A percentile compares a stretch with the other conserved stretches of the same genome.
phyloP scores from a whole-genome alignment of 2,329 filamentous ascomycete species.

The Penicillium brasilianum region DNA sequence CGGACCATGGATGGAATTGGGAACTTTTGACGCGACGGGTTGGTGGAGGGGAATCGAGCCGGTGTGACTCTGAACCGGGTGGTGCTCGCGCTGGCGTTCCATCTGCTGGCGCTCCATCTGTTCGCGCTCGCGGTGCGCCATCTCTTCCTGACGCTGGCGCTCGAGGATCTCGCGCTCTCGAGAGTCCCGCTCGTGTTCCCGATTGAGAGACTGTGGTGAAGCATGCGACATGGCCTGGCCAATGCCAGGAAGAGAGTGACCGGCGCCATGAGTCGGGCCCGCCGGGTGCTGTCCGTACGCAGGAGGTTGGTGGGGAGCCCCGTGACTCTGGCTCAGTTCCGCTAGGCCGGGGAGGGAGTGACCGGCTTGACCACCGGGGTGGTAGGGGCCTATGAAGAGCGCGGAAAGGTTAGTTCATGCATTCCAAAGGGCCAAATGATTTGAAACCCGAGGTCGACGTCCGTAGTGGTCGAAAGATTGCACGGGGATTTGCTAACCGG shows the following conservation, averaged over 20 bases:
- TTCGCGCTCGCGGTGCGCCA: constrained; percentile 62
- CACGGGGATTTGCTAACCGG: constrained; percentile 39
- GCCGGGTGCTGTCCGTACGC: constrained; percentile 51
- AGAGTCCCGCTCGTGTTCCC: constrained; percentile 57
- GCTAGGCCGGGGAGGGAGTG: constrained; percentile 54
- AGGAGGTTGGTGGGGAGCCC: constrained; percentile 47
- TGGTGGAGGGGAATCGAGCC: constrained; percentile 92
- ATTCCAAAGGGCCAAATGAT: not conserved
- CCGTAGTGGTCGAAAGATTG: not conserved
- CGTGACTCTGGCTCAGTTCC: constrained; percentile 52
- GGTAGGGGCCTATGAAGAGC: constrained; percentile 43
- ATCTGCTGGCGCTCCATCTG: constrained; percentile 56
- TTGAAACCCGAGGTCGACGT: not conserved
- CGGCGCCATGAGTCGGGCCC: constrained; percentile 41
- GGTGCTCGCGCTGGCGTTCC: constrained; percentile 60
- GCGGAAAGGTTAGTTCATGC: constrained; percentile 26
- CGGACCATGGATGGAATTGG: constrained; percentile 86
- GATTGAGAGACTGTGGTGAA: constrained; percentile 48
- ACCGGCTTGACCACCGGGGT: constrained; percentile 48
- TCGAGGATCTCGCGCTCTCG: constrained; percentile 59
- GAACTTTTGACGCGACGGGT: constrained; percentile 81
- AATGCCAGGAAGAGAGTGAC: constrained; percentile 49
- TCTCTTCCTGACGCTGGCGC: constrained; percentile 61
- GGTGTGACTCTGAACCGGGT: constrained; percentile 83
- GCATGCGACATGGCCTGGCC: constrained; percentile 50